Evolutionary conservation across 805 yeast species (phyloP).

Genomic region (Wickerhamomyces xylosicus): DNA sequence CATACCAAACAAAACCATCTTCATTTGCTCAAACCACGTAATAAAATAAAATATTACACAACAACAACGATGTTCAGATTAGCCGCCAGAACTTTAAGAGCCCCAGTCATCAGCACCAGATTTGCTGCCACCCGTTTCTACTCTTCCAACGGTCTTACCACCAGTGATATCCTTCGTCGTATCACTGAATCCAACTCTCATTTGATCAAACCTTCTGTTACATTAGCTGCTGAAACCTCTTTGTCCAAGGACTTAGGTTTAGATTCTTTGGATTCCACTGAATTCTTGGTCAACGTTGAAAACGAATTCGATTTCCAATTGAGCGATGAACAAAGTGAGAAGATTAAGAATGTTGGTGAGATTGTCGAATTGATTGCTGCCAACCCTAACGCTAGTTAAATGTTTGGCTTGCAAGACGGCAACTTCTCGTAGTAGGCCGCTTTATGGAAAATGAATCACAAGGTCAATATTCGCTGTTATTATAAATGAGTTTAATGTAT

Average conservation of each 20-base stretch:
- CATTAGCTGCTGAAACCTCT: slow-evolving; percentile 25
- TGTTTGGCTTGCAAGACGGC: not conserved
- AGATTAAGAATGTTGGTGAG: slow-evolving; percentile 86
- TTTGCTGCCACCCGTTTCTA: slow-evolving; percentile 31
- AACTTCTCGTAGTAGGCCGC: too few species aligned
- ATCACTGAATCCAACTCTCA: slow-evolving; percentile 68
- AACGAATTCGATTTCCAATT: slow-evolving; percentile 81
- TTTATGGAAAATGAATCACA: too few species aligned
- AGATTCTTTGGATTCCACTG: slow-evolving; percentile 92
- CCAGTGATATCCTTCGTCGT: slow-evolving; percentile 74
- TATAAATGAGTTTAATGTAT: too few species aligned
- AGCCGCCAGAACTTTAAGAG: too few species aligned
- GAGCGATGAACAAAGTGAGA: slow-evolving; percentile 88
- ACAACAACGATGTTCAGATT: not conserved
- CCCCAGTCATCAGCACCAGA: too few species aligned
- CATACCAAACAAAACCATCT: too few species aligned
- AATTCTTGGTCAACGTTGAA: slow-evolving; percentile 92
- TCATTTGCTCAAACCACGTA: too few species aligned
- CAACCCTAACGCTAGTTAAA: slow-evolving; percentile 38
- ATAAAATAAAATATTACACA: too few species aligned
- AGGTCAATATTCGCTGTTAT: too few species aligned
- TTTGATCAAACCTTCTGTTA: slow-evolving; percentile 39
- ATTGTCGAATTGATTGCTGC: slow-evolving; percentile 79
- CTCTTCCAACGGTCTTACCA: slow-evolving; percentile 53
- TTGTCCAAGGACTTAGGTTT: slow-evolving; percentile 59